Evolutionary conservation across 768 basidiomycete species (phyloP).

Genomic region (Pleurotus cornucopiae): DNA sequence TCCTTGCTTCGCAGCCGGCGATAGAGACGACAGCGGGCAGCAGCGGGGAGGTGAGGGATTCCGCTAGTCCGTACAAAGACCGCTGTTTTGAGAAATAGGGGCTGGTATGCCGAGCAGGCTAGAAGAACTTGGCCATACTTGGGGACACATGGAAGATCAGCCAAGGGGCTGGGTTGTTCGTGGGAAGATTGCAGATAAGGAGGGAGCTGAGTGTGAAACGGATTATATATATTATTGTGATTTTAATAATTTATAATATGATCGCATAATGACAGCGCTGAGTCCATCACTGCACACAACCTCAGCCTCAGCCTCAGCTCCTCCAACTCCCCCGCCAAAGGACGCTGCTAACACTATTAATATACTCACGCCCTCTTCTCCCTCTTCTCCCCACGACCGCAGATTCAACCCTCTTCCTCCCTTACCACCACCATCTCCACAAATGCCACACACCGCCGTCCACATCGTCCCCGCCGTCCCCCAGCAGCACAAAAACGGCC

Average conservation of each 20-base stretch:
- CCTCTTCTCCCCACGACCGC: slow-evolving; percentile 18
- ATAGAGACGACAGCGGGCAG: too few species aligned
- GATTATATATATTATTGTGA: not conserved
- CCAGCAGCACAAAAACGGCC: slow-evolving; percentile 61
- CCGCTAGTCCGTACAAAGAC: not conserved
- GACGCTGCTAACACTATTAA: slow-evolving; percentile 4
- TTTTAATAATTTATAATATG: not conserved
- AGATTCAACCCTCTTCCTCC: slow-evolving; percentile 26
- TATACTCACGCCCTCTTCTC: slow-evolving; percentile 14
- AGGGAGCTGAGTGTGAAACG: not conserved
- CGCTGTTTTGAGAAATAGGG: not conserved
- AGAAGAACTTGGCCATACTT: not conserved
- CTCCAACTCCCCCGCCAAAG: slow-evolving; percentile 3
- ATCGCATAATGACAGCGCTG: not conserved
- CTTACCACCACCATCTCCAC: slow-evolving; percentile 32
- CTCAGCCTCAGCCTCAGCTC: not conserved
- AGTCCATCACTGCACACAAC: not conserved
- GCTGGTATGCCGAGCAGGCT: not conserved
- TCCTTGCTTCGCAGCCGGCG: too few species aligned
- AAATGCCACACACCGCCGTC: slow-evolving; percentile 31
- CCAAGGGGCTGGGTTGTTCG: slow-evolving; percentile 1
- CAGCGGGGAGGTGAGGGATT: too few species aligned
- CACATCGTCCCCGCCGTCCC: slow-evolving; percentile 50
- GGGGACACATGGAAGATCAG: not conserved
- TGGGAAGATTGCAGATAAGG: not conserved